Percentiles rank a stretch among this genome's conserved stretches.
These are phyloP conservation scores for Ustilago vetiveriae DNA, from an alignment of 1,284 basidiomycete genomes.

Conservation along the genomic window DNA sequence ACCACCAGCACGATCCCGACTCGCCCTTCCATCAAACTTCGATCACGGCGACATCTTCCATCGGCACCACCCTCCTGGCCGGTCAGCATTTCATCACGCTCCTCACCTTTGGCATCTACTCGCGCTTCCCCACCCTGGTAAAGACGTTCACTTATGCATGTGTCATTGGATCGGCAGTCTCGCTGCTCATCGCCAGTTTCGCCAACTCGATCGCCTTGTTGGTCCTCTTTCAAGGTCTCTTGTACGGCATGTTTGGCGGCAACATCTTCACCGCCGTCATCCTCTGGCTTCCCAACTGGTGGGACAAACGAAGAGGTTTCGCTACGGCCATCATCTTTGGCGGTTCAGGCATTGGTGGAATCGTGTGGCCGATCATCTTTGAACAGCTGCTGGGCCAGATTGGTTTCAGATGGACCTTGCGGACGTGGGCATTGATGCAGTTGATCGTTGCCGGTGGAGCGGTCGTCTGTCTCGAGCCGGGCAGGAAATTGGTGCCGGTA, in stretches of 20 bases:
- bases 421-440: slow-evolving; percentile 38
- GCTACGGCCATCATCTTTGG: slow-evolving; percentile 55
- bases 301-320: slow-evolving; percentile 40
- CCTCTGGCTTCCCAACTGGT: slow-evolving; percentile 58
- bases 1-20: slow-evolving; percentile 45
- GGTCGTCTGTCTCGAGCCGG: slow-evolving; percentile 18
- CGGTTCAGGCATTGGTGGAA: slow-evolving; percentile 50
- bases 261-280: slow-evolving; percentile 50
- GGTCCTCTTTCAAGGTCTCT: slow-evolving; percentile 51
- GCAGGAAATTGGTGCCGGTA: neutral
- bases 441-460: slow-evolving; percentile 40
- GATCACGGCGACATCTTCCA: slow-evolving; percentile 40
- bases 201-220: slow-evolving; percentile 36
- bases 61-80: slow-evolving; percentile 53
- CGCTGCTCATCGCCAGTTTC: slow-evolving; percentile 54
- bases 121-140: slow-evolving; percentile 40
- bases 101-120: slow-evolving; percentile 44
- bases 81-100: slow-evolving; percentile 52
- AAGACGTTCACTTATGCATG: slow-evolving; percentile 36
- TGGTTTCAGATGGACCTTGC: slow-evolving; percentile 56
- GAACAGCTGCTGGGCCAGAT: slow-evolving; percentile 29
- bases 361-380: slow-evolving; percentile 54
- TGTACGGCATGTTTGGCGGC: slow-evolving; percentile 47
- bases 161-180: slow-evolving; percentile 26
- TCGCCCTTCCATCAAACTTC: slow-evolving; percentile 49